Base-by-base conservation (phyloP, 768 basidiomycete species). In the Mrakia blollopis region DNA sequence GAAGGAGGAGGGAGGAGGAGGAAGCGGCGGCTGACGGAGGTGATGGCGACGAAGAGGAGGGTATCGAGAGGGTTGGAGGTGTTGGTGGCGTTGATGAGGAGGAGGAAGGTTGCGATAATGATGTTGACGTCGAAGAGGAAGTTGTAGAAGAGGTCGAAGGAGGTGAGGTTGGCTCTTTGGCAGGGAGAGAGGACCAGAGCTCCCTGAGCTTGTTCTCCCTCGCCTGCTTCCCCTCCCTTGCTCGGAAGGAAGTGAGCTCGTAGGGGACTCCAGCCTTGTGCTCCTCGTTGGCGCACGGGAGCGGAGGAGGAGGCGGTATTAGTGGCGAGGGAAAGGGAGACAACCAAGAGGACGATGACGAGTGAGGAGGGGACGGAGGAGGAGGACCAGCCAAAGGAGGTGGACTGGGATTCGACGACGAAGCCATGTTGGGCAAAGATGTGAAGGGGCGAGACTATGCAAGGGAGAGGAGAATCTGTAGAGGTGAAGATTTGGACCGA, bases 181-280 rank as follows among this genome's bases (percentile, higher is more conserved):
- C 68, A 0, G 83, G 83, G 25, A 84, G 60, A 3, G 78, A 71
- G 10, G 81, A 78, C 84, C 84, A 84, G 67, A 84, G 78, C 52
- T 80, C 81, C 65, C 81, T 77, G 0, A 84, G 78, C 78, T 83
- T 83, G 11, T 80, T 74, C 18, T 82, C 78, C 35, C 84, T 78
- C 7, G 80, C 78, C 23, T 69, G 70, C 4, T 82, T 79, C 9
- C 84, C 84, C 79, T 84, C 84, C 2, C 78, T 41, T 0, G 75
- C 62, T 35, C 84, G 79, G 76, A 84, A 84, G 32, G 83, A 82
- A 2, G 83, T 78, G 23, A 84, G 79, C n/a, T 72, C 76, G 25
- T 72, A 32, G 13, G 76, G 76, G 35, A 78, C 76, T 52, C 76
- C 72, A 16, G 76, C 73, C 35, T 67, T 41, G 41, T 57, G 60